These are phyloP conservation scores for Paramarasmius palmivorus DNA, from an alignment of 1,284 basidiomycete genomes.

Conservation along the genomic window DNA sequence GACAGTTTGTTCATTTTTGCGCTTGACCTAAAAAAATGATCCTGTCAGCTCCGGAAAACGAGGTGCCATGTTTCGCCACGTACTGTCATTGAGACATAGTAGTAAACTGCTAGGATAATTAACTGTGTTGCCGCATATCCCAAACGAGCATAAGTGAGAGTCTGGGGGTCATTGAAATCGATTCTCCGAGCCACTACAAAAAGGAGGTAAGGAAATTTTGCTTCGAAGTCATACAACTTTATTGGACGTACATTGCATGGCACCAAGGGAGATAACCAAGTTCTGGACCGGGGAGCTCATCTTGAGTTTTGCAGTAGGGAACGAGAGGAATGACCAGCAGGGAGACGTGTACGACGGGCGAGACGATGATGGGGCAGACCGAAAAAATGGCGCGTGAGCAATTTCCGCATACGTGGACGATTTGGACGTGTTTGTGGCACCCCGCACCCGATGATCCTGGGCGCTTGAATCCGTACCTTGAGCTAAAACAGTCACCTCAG, in stretches of 20 bases:
- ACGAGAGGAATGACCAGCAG: too few species aligned
- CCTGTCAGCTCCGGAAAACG: constrained; percentile 5
- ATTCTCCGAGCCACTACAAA: constrained; percentile 82
- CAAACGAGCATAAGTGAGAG: constrained; percentile 81
- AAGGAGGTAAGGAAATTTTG: constrained; percentile 16
- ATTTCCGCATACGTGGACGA: too few species aligned
- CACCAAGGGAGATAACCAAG: constrained; percentile 84
- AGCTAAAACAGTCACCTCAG: too few species aligned
- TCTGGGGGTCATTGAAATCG: constrained; percentile 87
- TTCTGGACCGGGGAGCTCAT: constrained; percentile 66
- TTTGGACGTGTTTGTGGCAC: too few species aligned
- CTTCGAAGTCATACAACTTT: neutral
- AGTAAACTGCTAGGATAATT: constrained; percentile 73
- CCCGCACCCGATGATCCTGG: too few species aligned
- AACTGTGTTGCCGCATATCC: constrained; percentile 81
- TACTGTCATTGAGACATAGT: constrained; percentile 71
- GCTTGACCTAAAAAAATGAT: constrained; percentile 66
- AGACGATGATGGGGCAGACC: too few species aligned
- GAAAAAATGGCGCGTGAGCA: too few species aligned
- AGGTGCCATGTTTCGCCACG: constrained; percentile 21
- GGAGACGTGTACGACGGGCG: too few species aligned
- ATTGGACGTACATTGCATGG: constrained; percentile 79
- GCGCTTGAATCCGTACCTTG: too few species aligned
- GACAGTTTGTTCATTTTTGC: constrained; percentile 94
- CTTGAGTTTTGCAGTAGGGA: constrained; percentile 14